Conservation (phyloP, 2,329 filamentous ascomycete genomes). For the Keithomyces neogunnii region DNA sequence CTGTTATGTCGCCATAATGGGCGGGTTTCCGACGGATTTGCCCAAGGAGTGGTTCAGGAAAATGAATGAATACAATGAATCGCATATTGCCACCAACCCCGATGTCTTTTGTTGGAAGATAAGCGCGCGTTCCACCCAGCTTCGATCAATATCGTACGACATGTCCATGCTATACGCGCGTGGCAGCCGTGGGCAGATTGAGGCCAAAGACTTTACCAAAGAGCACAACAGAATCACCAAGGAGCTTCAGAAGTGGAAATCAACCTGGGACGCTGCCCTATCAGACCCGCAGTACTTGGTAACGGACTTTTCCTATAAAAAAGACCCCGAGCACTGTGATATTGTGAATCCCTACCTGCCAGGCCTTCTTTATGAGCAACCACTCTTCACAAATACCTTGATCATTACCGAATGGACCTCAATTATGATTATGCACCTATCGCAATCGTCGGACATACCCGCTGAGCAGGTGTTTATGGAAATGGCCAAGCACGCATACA, state of each 20-base stretch:
- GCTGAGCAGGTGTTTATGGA: constrained; percentile 43
- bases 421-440: constrained; percentile 71
- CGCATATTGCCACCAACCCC: constrained; percentile 51
- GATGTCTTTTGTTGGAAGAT: constrained; percentile 57
- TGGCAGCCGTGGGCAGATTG: constrained; percentile 55
- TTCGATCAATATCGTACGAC: constrained; percentile 69
- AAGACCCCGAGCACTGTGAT: constrained; percentile 47
- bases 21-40: constrained; percentile 65
- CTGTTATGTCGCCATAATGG: constrained; percentile 73
- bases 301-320: constrained; percentile 49
- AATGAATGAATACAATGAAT: constrained; percentile 53
- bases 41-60: constrained; percentile 69
- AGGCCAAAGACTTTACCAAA: constrained; percentile 52
- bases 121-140: constrained; percentile 55
- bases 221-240: constrained; percentile 50
- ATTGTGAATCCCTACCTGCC: constrained; percentile 68
- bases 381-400: constrained; percentile 67
- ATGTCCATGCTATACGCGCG: constrained; percentile 70
- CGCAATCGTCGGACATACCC: constrained; percentile 55
- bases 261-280: constrained; percentile 52
- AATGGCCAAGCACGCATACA: constrained; percentile 53
- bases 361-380: constrained; percentile 60
- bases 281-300: constrained; percentile 55
- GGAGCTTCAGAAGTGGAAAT: constrained; percentile 40
- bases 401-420: constrained; percentile 70